Conservation (phyloP, 305 asterid genomes). For the Fraxinus baroniana region DNA sequence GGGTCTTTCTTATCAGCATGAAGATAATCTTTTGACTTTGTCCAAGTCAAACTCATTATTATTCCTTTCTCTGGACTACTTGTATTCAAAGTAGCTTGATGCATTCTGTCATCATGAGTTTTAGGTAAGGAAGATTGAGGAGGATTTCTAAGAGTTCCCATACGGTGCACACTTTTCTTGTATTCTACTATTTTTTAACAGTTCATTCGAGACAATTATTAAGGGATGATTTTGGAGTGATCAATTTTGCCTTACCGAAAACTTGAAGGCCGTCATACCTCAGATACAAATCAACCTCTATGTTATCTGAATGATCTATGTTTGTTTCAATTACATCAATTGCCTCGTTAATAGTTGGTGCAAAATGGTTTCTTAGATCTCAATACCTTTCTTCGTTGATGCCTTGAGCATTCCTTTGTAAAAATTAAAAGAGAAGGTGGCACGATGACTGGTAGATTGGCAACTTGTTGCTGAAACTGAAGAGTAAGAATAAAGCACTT, state of each 20-base stretch:
- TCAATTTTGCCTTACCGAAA: background rate
- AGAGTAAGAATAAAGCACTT: background rate
- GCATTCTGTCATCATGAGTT: background rate
- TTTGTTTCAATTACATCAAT: background rate
- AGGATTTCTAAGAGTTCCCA: background rate
- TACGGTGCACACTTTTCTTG: background rate
- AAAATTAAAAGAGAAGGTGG: background rate
- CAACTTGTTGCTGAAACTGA: background rate
- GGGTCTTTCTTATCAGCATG: background rate
- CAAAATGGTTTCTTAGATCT: background rate
- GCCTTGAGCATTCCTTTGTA: background rate
- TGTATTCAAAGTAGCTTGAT: background rate
- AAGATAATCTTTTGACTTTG: background rate
- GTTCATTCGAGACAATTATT: background rate
- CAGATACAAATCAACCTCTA: background rate
- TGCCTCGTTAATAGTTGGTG: background rate
- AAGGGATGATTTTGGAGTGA: background rate
- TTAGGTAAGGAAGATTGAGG: background rate
- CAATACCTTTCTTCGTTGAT: background rate
- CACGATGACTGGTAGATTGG: background rate
- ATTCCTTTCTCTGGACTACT: background rate
- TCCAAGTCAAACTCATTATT: background rate
- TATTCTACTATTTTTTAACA: background rate
- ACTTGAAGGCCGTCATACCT: background rate
- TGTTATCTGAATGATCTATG: background rate